Percentiles rank a stretch among this genome's conserved stretches.
Evolutionary conservation across 108 stramenopile species (phyloP).

Genomic region (Discostella stelligeroides): DNA sequence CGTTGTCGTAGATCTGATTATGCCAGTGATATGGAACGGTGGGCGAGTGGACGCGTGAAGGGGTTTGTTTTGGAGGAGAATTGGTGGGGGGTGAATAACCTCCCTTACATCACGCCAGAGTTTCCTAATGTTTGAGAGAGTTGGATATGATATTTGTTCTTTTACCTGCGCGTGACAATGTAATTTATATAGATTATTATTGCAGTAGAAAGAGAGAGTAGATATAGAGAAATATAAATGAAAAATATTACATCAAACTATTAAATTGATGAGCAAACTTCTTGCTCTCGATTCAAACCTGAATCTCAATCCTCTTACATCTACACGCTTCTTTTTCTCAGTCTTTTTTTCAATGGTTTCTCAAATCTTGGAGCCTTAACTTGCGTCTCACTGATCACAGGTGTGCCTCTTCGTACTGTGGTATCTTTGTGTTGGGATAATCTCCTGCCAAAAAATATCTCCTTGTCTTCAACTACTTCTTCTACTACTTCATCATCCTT

Average conservation of each 20-base stretch:
- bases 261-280: too few relatives aligned
- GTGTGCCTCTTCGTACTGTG: background rate
- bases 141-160: background rate
- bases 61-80: slow-evolving; percentile 18
- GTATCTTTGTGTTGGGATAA: background rate
- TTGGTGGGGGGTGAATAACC: slow-evolving; percentile 27
- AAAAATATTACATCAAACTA: too few relatives aligned
- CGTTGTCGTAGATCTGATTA: slow-evolving; percentile 41
- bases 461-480: background rate
- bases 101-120: slow-evolving; percentile 29
- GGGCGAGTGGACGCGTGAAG: slow-evolving; percentile 12
- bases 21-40: slow-evolving; percentile 40
- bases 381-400: background rate
- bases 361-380: background rate
- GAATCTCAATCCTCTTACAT: background rate
- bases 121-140: slow-evolving; percentile 26
- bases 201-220: background rate
- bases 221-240: background rate
- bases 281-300: too few relatives aligned
- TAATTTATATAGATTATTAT: background rate
- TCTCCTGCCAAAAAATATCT: background rate
- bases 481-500: background rate
- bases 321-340: background rate
- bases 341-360: background rate
- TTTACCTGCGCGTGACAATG: background rate